These are phyloP conservation scores for Cladosporium oxysporum DNA, from an alignment of 2,329 filamentous ascomycete genomes.

Conservation along the genomic window DNA sequence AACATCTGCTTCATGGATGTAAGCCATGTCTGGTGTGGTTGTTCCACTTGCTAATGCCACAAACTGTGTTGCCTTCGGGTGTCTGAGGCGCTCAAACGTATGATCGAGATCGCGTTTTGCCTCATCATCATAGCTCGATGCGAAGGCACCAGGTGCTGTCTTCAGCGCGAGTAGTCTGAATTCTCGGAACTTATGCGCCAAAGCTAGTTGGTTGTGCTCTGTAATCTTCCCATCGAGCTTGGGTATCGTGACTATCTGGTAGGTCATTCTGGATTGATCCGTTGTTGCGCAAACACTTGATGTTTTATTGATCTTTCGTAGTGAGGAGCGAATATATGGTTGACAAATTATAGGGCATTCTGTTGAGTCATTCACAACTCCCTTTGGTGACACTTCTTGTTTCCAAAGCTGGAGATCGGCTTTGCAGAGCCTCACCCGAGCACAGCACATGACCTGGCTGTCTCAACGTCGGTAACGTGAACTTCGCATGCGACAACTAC, in stretches of 20 bases:
- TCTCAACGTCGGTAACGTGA: slow-evolving; percentile 8
- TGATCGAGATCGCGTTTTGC: slow-evolving; percentile 24
- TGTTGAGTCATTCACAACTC: neutral
- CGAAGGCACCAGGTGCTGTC: slow-evolving; percentile 35
- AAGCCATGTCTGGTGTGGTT: neutral
- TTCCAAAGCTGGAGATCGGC: neutral
- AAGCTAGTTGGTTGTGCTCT: slow-evolving; percentile 10
- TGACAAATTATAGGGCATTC: neutral
- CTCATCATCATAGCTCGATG: slow-evolving; percentile 34
- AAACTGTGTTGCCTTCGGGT: slow-evolving; percentile 31
- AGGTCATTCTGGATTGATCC: neutral
- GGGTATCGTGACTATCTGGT: slow-evolving; percentile 12
- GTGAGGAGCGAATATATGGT: neutral
- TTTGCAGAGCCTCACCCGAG: slow-evolving; percentile 14
- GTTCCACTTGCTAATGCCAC: slow-evolving; percentile 23
- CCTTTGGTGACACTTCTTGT: neutral
- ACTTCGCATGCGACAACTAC: slow-evolving; percentile 7
- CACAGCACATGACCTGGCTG: slow-evolving; percentile 10
- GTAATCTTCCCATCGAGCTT: neutral
- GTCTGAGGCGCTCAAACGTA: slow-evolving; percentile 31
- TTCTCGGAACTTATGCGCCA: slow-evolving; percentile 27
- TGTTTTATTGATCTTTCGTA: neutral
- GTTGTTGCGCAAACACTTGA: neutral
- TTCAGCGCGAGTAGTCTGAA: slow-evolving; percentile 33
- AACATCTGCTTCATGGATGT: slow-evolving; percentile 7